Evolutionary conservation across 1,139 yeast genomes (phyloP), one percentile per base, ranked within the genome.

Genomic region (Meyerozyma sp.): DNA sequence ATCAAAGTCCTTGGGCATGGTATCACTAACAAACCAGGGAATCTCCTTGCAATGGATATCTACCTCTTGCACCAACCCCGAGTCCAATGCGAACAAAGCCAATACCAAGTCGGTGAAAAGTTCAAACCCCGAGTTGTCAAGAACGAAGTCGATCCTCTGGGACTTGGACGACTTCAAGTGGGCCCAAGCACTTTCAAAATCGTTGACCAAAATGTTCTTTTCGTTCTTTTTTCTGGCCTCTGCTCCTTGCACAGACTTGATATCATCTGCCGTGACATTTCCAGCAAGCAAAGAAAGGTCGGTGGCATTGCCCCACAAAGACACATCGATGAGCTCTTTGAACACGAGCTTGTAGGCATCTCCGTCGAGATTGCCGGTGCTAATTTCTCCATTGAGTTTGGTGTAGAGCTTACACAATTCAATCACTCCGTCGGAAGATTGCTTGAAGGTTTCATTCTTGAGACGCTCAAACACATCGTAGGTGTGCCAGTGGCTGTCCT

Each of bases 11-110:
- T 82, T 81, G 23, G 88, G 79, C 79, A 90, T 81, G 11, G 94
- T 94, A 62, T 93, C 99, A 55, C 96, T 87, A 18, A 93, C 98
- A 82, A 93, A 91, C 95, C 98, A 93, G 35, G 98, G 98, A 49
- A 89, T 77, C 46, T 82, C 80, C 65, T 93, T 93, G 52, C 95
- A 90, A 63, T 94, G 98, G 51, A 94, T 72, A 25, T 82, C 84
- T 47, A 93, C 79, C 42, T 76, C 68, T 23, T 70, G 65, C 14
- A 81, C 82, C 35, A 91, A 62, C 21, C 77, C 75, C 14, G 89
- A 67, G 55, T 91, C 95, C 39, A 94, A 70, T 45, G 90, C 66
- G 62, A 89, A 90, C 43, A 89, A 68, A 1, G 86, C 75, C 45
- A 91, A 73, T 42, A 86, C 73, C 56, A 93, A 69, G 62, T 93